Base-by-base conservation (phyloP, 805 yeast genomes). In the Saccharomycopsis vini region DNA sequence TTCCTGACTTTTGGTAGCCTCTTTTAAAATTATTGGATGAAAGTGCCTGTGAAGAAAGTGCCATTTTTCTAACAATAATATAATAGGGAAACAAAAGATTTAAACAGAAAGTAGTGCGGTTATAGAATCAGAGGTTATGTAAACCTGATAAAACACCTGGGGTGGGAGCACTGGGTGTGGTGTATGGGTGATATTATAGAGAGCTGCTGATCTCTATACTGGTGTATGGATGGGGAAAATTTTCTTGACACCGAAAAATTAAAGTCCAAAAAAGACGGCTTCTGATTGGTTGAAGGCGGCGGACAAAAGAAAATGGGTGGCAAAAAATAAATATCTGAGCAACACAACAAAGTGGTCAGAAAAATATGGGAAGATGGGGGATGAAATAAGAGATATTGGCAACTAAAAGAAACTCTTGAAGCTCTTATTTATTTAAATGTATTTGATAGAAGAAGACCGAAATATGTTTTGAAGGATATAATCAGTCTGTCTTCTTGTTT, bases 341-440 rank as follows among this genome's bases (percentile, higher is more conserved):
- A 53, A 53, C 60, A 61, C 67, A 63, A 52, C 54, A 55, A 63
- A 63, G 67, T 58, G 60, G 67, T 63, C 67, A 54, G 55, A 40
- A 35, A 34, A 36, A 30, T n/a, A n/a, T n/a, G n/a, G n/a, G n/a
- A n/a, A n/a, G n/a, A n/a, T n/a, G n/a, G n/a, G n/a, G n/a, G n/a
- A n/a, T n/a, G n/a, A n/a, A n/a, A n/a, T n/a, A n/a, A n/a, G n/a
- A n/a, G n/a, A n/a, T n/a, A n/a, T n/a, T n/a, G n/a, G n/a, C n/a
- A n/a, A n/a, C n/a, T n/a, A n/a, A n/a, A n/a, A n/a, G n/a, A n/a
- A n/a, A n/a, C n/a, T n/a, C n/a, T n/a, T n/a, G n/a, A n/a, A n/a
- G n/a, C n/a, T n/a, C n/a, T n/a, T n/a, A n/a, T n/a, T n/a, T n/a
- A n/a, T n/a, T n/a, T n/a, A n/a, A n/a, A n/a, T n/a, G n/a, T n/a